A percentile compares a stretch with the other conserved stretches of the same genome.
Conservation (phyloP, 73 alveolate genomes). For the Paramecium sexaurelia region DNA sequence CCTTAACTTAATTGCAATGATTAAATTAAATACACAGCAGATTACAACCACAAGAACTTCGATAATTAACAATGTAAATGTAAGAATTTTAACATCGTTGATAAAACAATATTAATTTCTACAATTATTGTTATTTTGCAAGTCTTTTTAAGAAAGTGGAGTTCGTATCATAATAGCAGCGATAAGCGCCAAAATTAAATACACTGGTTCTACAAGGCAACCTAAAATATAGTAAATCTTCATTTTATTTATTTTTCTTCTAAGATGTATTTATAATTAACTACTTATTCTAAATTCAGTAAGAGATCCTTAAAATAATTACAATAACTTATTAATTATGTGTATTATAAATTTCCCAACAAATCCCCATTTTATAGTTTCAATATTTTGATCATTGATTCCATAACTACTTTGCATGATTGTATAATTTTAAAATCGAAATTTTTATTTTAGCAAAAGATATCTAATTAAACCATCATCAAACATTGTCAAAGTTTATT, state of each 20-base stretch:
- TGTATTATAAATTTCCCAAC: conserved; percentile 18
- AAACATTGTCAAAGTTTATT: not conserved
- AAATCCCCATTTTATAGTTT: conserved; percentile 8
- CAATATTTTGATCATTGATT: not conserved
- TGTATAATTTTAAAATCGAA: not conserved
- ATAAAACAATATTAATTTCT: not conserved
- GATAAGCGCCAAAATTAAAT: not conserved
- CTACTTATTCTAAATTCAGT: not conserved
- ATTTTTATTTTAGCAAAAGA: not conserved
- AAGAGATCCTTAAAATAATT: not conserved
- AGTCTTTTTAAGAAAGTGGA: not conserved
- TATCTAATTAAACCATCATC: conserved; percentile 18
- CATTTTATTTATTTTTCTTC: not conserved
- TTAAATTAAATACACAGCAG: not conserved
- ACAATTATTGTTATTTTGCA: not conserved
- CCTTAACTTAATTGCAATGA: not conserved
- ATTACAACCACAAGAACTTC: not conserved
- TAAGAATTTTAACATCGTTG: not conserved
- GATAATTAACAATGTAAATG: not conserved
- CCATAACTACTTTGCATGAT: not conserved
- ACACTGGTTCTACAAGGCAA: not conserved
- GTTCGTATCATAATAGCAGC: not conserved
- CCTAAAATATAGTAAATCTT: not conserved
- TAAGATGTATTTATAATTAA: not conserved
- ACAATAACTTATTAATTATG: not conserved